Evolutionary conservation across 202 grass and related monocot species (phyloP).

Genomic region (Setaria viridis): DNA sequence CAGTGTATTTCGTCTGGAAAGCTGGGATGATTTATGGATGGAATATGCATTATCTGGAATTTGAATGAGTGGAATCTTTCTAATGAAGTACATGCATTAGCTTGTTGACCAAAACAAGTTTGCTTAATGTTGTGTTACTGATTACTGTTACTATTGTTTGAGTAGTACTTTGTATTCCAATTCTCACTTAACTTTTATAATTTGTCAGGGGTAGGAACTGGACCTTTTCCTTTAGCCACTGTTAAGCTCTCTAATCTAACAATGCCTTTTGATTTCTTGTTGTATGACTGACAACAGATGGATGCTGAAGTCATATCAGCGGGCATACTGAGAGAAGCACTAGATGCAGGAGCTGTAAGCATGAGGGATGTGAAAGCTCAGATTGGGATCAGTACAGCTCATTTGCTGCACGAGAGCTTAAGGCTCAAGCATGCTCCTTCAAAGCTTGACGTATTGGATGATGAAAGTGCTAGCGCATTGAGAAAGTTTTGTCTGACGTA

Average conservation of each 20-base stretch:
- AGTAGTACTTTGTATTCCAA: background rate
- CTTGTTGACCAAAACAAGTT: conserved; percentile 1
- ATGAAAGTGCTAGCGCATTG: conserved; percentile 69
- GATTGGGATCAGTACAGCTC: conserved; percentile 63
- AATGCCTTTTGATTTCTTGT: conserved; percentile 15
- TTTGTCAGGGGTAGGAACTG: background rate
- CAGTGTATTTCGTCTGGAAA: background rate
- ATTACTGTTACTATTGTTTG: background rate
- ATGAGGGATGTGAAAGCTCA: conserved; percentile 74
- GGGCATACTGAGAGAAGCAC: conserved; percentile 80
- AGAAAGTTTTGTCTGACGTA: conserved; percentile 85
- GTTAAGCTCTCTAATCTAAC: conserved; percentile 12
- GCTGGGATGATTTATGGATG: background rate
- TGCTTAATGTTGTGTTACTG: background rate
- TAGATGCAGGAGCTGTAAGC: conserved; percentile 74
- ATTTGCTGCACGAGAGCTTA: conserved; percentile 84
- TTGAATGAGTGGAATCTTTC: background rate
- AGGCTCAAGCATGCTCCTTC: conserved; percentile 76
- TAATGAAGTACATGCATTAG: background rate
- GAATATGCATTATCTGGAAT: background rate
- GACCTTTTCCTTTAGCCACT: background rate
- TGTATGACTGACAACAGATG: conserved; percentile 66
- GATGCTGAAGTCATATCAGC: conserved; percentile 98
- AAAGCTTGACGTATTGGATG: conserved; percentile 73
- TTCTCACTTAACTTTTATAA: background rate